Percentiles rank a stretch among this genome's conserved stretches.
phyloP scores from a whole-genome alignment of 345 rosid species.

The Limnanthes douglasii region DNA sequence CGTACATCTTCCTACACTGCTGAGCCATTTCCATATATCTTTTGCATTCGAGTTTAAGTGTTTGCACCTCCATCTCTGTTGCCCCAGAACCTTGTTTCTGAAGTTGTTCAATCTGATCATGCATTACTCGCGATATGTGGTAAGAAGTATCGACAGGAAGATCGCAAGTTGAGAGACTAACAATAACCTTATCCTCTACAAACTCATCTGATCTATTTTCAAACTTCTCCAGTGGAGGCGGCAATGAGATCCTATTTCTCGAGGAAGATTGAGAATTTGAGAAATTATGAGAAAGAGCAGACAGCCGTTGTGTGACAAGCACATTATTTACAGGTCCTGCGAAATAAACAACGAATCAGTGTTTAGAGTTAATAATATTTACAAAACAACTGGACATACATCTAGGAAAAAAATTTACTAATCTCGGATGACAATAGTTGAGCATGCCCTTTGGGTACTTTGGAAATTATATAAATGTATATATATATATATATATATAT shows the following conservation, averaged over 20 bases:
- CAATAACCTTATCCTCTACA: slow-evolving; percentile 12
- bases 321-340: slow-evolving; percentile 70
- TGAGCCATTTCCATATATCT: slow-evolving; percentile 25
- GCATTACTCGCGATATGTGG: slow-evolving; percentile 27
- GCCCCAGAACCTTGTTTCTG: slow-evolving; percentile 52
- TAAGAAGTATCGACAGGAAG: slow-evolving; percentile 14
- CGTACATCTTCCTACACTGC: slow-evolving; percentile 51
- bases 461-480: too few relatives aligned
- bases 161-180: slow-evolving; percentile 23
- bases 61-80: slow-evolving; percentile 53
- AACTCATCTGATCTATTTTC: slow-evolving; percentile 25
- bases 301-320: slow-evolving; percentile 27
- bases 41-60: slow-evolving; percentile 31
- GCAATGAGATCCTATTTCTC: slow-evolving; percentile 26
- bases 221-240: slow-evolving; percentile 58
- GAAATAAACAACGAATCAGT: not conserved
- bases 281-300: slow-evolving; percentile 8
- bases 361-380: too few relatives aligned
- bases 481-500: too few relatives aligned
- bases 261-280: slow-evolving; percentile 22
- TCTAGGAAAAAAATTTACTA: too few relatives aligned
- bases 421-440: too few relatives aligned
- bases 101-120: slow-evolving; percentile 46
- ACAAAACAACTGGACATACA: not conserved
- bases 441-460: too few relatives aligned